phyloP scores from a whole-genome alignment of 2,329 filamentous ascomycete species.

The Ophiocordyceps camponoti-rufipedis region DNA sequence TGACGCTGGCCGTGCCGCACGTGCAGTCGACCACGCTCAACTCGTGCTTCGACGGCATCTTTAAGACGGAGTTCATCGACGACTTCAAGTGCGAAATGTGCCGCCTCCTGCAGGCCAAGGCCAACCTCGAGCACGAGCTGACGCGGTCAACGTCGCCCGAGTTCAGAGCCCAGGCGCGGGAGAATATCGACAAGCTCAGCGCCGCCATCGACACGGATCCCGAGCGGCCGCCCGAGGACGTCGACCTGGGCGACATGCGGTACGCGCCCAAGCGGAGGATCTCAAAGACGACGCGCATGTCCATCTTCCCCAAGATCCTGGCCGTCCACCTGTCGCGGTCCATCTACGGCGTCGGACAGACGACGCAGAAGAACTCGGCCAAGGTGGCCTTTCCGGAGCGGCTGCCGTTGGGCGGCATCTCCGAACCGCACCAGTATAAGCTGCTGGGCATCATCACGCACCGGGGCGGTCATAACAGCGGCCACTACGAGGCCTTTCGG shows the following conservation, averaged over 20 bases:
- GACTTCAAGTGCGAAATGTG: slow-evolving; percentile 95
- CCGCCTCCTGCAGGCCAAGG: slow-evolving; percentile 62
- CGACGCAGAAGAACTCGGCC: slow-evolving; percentile 81
- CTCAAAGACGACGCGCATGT: slow-evolving; percentile 73
- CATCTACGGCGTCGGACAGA: slow-evolving; percentile 62
- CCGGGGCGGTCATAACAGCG: slow-evolving; percentile 87
- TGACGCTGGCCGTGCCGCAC: slow-evolving; percentile 84
- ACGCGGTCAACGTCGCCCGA: slow-evolving; percentile 31
- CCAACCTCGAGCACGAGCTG: slow-evolving; percentile 42
- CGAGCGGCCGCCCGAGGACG: slow-evolving; percentile 53
- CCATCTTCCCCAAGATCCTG: slow-evolving; percentile 72
- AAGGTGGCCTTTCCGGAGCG: slow-evolving; percentile 85
- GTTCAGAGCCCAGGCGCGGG: slow-evolving; percentile 31
- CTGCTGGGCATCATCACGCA: slow-evolving; percentile 80
- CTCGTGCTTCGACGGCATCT: slow-evolving; percentile 78
- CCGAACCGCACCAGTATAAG: slow-evolving; percentile 64
- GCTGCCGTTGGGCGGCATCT: slow-evolving; percentile 63
- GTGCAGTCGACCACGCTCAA: slow-evolving; percentile 64
- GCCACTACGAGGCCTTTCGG: slow-evolving; percentile 92
- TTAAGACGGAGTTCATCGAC: slow-evolving; percentile 91
- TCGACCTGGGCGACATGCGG: slow-evolving; percentile 56
- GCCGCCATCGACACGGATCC: slow-evolving; percentile 62
- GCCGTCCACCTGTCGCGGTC: slow-evolving; percentile 86
- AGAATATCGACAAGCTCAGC: slow-evolving; percentile 47
- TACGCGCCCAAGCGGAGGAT: slow-evolving; percentile 69